Base-by-base conservation (phyloP, 1,284 basidiomycete genomes). In the Coniferiporia weirii region DNA sequence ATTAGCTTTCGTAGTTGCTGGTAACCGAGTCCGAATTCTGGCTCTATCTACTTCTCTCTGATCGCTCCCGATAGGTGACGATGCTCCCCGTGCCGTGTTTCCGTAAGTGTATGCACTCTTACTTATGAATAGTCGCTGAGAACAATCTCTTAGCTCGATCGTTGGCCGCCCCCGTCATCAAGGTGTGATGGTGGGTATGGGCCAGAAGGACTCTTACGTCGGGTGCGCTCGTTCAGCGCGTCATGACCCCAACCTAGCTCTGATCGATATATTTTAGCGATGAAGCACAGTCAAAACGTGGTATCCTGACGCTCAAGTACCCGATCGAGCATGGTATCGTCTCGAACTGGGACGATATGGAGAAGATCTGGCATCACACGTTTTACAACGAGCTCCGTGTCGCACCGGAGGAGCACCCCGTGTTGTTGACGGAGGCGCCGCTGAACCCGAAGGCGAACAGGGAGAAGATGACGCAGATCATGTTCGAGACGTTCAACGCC, bases 261-360 rank as follows among this genome's bases (percentile, higher is more conserved):
- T 44, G 55, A 40, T 49, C 38, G 47, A 34, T 52, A 19, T 52
- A 19, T 10, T 51, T 8, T 66, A 90, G 87, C 73, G 93, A 96
- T 70, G 93, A 95, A 77, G 93, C 93, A 57, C 93, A 96, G 77
- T 91, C 93, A 63, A 95, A 96, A 82, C 91, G 93, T 80, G 94
- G 93, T 85, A 93, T 96, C 76, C 79, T 97, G 65, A 94, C 91
- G 65, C 81, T 97, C 75, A 95, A 81, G 79, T 94, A 91, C 77
- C 88, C 88, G 64, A 89, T 90, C 68, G 84, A 87, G 72, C 84
- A 86, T 74, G 85, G 85, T 72, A 93, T 95, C 75, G 93, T 96
- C 68, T 95, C 93, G 75, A 95, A 97, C 86, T 96, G 93, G 93
- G 91, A 93, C 73, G 92, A 94, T 77, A 94, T 93, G 91, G 91